Evolutionary conservation across 495 filamentous ascomycete genomes (phyloP).

Genomic region (Penicillium daleae): DNA sequence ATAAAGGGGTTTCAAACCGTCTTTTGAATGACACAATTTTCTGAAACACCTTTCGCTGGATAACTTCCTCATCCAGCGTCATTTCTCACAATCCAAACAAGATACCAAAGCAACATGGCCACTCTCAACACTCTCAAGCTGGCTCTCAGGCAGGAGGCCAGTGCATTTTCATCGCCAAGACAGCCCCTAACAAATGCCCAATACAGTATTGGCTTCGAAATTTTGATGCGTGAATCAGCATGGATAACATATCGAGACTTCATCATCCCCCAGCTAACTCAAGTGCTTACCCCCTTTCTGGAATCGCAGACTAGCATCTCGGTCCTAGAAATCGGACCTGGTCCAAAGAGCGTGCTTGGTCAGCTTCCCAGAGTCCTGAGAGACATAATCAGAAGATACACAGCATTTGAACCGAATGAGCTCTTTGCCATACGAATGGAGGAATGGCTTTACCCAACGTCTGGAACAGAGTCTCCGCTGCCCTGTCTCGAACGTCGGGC

Average conservation of each 20-base stretch:
- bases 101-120: slow-evolving; percentile 42
- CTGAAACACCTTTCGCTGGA: too few relatives aligned
- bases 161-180: slow-evolving; percentile 13
- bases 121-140: slow-evolving; percentile 54
- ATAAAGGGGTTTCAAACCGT: too few relatives aligned
- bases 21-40: too few relatives aligned
- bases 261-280: slow-evolving; percentile 58
- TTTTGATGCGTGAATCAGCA: slow-evolving; percentile 45
- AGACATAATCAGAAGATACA: slow-evolving; percentile 53
- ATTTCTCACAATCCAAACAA: neutral
- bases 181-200: slow-evolving; percentile 55
- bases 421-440: slow-evolving; percentile 53
- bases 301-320: slow-evolving; percentile 52
- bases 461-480: slow-evolving; percentile 42
- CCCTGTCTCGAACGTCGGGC: slow-evolving; percentile 51
- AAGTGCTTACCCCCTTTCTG: slow-evolving; percentile 52
- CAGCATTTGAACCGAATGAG: slow-evolving; percentile 60
- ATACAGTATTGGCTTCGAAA: slow-evolving; percentile 58
- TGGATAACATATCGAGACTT: slow-evolving; percentile 55
- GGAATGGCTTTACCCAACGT: slow-evolving; percentile 44
- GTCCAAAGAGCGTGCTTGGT: slow-evolving; percentile 59
- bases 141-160: slow-evolving; percentile 49
- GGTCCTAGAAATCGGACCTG: slow-evolving; percentile 64
- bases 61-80: neutral
- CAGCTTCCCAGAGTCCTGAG: slow-evolving; percentile 51